A percentile compares a stretch with the other conserved stretches of the same genome.
Conservation (phyloP, 2,329 filamentous ascomycete species). For the Monosporascus sp. region DNA sequence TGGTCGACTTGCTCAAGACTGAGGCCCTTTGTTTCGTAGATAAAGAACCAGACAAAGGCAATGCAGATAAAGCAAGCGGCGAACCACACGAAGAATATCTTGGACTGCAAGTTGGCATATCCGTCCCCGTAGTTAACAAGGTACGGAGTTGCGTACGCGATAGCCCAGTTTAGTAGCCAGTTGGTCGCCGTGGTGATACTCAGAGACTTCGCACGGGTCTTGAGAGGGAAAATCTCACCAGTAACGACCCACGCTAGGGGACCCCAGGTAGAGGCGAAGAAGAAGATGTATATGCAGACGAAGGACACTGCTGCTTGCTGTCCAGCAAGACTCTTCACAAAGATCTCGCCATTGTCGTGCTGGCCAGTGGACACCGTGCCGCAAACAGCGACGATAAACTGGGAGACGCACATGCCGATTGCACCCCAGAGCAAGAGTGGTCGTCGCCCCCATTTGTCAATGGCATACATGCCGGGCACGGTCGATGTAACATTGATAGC, state of each 20-base stretch:
- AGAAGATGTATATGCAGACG: constrained; percentile 69
- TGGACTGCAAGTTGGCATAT: no score
- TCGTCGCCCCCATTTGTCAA: constrained; percentile 65
- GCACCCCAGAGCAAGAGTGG: constrained; percentile 60
- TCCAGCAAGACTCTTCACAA: no score
- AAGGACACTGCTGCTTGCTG: constrained; percentile 33
- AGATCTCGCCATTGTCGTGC: no score
- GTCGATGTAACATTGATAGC: constrained; percentile 66
- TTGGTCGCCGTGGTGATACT: constrained; percentile 51
- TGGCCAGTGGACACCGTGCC: constrained; percentile 62
- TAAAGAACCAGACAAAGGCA: constrained; percentile 62
- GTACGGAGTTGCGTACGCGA: background rate
- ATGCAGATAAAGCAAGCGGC: constrained; percentile 56
- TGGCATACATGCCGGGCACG: constrained; percentile 62
- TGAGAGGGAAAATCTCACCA: constrained; percentile 59
- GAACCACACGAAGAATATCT: constrained; percentile 52
- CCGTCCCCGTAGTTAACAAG: constrained; percentile 66
- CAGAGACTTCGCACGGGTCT: constrained; percentile 50
- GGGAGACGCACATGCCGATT: constrained; percentile 44
- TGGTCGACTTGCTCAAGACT: constrained; percentile 68
- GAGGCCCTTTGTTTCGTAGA: constrained; percentile 60
- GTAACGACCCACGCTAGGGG: constrained; percentile 66
- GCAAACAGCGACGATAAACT: constrained; percentile 38
- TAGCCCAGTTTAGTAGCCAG: constrained; percentile 55
- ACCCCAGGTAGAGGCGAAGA: constrained; percentile 66